Conservation (phyloP, 768 basidiomycete species). For the Amanita brunnescens region DNA sequence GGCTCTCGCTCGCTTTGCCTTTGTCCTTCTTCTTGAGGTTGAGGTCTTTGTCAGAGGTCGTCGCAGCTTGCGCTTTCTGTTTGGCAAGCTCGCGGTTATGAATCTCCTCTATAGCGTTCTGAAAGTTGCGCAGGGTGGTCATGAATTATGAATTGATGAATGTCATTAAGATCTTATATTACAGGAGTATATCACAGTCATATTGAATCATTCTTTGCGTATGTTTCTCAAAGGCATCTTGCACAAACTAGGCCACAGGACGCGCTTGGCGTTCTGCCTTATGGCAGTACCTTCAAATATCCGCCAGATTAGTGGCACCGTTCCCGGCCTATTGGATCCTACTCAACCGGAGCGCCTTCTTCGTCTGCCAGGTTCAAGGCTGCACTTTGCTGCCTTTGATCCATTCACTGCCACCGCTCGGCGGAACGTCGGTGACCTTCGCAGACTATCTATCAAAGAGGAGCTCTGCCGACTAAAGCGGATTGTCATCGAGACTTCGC, state of each 20-base stretch:
- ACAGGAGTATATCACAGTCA: not conserved
- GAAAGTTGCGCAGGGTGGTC: slow-evolving; percentile 54
- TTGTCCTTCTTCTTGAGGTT: slow-evolving; percentile 32
- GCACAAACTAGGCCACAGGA: not conserved
- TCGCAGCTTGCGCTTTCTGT: slow-evolving; percentile 36
- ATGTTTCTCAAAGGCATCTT: not conserved
- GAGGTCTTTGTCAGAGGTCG: slow-evolving; percentile 21
- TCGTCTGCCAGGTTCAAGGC: slow-evolving; percentile 44
- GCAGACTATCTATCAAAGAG: slow-evolving; percentile 35
- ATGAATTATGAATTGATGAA: slow-evolving; percentile 27
- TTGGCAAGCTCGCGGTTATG: slow-evolving; percentile 57
- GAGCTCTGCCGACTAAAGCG: slow-evolving; percentile 53
- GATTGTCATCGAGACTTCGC: slow-evolving; percentile 60
- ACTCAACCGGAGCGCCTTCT: slow-evolving; percentile 54
- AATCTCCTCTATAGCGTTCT: slow-evolving; percentile 73
- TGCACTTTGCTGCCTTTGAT: slow-evolving; percentile 73
- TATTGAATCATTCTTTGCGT: not conserved
- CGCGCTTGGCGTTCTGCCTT: not conserved
- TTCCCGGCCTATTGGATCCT: slow-evolving; percentile 59
- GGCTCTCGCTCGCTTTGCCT: slow-evolving; percentile 34
- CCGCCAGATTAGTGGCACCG: slow-evolving; percentile 28
- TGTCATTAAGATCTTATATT: not conserved
- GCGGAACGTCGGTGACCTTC: slow-evolving; percentile 24
- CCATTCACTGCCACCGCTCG: slow-evolving; percentile 49
- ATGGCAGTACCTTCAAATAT: not conserved